Conservation (phyloP, 805 yeast genomes). For the Metschnikowia anglica region DNA sequence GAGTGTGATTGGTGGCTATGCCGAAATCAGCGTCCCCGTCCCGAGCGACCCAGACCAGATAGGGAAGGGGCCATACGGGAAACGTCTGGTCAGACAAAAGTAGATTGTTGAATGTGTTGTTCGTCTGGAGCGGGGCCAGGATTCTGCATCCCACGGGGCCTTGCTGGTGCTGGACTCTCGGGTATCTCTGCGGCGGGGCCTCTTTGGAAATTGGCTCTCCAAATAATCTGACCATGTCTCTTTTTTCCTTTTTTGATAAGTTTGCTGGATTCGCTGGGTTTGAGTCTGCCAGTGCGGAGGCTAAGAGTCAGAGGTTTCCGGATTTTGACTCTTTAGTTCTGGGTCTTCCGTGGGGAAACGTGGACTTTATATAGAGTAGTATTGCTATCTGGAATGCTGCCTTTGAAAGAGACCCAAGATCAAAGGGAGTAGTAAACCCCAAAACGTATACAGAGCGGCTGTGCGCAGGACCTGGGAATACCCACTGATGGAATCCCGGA, state of each 20-base stretch:
- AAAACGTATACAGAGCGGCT: no score
- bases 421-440: no score
- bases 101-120: constrained; percentile 76
- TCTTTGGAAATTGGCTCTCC: constrained; percentile 40
- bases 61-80: constrained; percentile 83
- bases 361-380: no score
- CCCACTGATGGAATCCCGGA: no score
- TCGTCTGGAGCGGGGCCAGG: constrained; percentile 59
- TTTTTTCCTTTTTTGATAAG: background rate
- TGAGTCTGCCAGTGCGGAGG: no score
- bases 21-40: constrained; percentile 52
- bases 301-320: no score
- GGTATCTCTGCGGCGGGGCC: constrained; percentile 47
- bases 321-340: no score
- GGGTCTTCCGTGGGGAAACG: no score
- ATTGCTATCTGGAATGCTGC: no score
- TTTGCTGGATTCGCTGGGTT: no score
- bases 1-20: constrained; percentile 65
- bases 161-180: constrained; percentile 32
- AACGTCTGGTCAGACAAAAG: constrained; percentile 62
- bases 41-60: constrained; percentile 65
- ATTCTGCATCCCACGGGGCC: constrained; percentile 33
- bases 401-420: no score
- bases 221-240: constrained; percentile 29
- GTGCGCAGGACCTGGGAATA: no score